Conservation (phyloP, 1,284 basidiomycete genomes). For the Butyriboletus appendiculatus region DNA sequence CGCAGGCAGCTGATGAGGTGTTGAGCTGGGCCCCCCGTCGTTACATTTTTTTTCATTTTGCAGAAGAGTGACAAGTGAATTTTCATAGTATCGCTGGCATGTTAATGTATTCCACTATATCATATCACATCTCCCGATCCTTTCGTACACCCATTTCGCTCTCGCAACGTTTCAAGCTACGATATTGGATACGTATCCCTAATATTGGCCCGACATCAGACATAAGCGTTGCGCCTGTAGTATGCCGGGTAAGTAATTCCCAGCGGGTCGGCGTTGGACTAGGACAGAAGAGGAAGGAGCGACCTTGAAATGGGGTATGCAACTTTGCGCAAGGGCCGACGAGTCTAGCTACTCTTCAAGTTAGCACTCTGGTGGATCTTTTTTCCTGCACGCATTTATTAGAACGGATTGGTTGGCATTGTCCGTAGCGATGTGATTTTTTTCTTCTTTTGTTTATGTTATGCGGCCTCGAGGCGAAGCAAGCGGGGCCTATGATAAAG, state of each 20-base stretch:
- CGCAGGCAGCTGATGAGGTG: not conserved
- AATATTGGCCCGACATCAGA: conserved; percentile 25
- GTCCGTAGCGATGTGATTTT: not conserved
- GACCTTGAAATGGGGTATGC: no score
- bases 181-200: conserved; percentile 25
- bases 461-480: conserved; percentile 31
- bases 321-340: no score
- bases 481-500: conserved; percentile 11
- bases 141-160: conserved; percentile 20
- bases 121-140: conserved; percentile 16
- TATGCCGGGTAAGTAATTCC: conserved; percentile 1
- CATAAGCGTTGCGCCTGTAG: conserved; percentile 9
- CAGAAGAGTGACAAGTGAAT: not conserved
- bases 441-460: conserved; percentile 15
- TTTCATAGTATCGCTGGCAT: not conserved
- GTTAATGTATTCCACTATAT: conserved; percentile 31
- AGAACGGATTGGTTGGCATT: no score
- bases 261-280: conserved; percentile 6
- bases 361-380: not conserved
- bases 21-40: not conserved
- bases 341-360: no score
- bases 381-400: no score
- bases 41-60: not conserved
- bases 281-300: conserved; percentile 19
- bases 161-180: conserved; percentile 9